Evolutionary conservation across 768 basidiomycete species (phyloP).

Genomic region (Mycena rosella): DNA sequence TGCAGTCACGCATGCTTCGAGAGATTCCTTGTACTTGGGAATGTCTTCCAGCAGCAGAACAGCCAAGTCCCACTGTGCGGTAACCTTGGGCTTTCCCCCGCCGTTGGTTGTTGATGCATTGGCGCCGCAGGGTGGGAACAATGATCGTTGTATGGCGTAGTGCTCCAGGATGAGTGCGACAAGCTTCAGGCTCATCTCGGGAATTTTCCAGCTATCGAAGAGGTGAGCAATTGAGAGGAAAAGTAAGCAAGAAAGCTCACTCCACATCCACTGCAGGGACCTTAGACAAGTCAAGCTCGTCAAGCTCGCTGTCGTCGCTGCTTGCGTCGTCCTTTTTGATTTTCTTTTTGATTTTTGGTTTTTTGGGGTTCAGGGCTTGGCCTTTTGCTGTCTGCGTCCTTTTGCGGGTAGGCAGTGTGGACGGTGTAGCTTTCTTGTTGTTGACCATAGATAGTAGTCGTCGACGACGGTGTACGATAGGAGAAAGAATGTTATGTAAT

Average conservation of each 20-base stretch:
- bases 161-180: background rate
- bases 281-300: background rate
- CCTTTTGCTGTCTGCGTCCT: no score
- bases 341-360: no score
- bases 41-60: background rate
- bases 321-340: conserved; percentile 2
- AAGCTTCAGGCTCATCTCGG: background rate
- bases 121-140: conserved; percentile 4
- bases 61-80: background rate
- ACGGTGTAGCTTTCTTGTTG: no score
- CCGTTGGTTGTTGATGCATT: conserved; percentile 12
- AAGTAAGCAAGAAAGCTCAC: background rate
- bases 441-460: no score
- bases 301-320: conserved; percentile 7
- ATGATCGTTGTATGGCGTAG: background rate
- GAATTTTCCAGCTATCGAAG: conserved; percentile 5
- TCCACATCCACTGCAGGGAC: background rate
- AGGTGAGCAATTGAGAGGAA: background rate
- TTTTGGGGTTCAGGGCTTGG: background rate
- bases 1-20: background rate
- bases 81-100: conserved; percentile 11
- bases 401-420: no score
- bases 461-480: no score
- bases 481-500: no score
- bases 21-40: background rate